Evolutionary conservation across 345 rosid species (phyloP), one percentile per base, ranked within the genome.

Genomic region (Eucalyptus fibrosa): DNA sequence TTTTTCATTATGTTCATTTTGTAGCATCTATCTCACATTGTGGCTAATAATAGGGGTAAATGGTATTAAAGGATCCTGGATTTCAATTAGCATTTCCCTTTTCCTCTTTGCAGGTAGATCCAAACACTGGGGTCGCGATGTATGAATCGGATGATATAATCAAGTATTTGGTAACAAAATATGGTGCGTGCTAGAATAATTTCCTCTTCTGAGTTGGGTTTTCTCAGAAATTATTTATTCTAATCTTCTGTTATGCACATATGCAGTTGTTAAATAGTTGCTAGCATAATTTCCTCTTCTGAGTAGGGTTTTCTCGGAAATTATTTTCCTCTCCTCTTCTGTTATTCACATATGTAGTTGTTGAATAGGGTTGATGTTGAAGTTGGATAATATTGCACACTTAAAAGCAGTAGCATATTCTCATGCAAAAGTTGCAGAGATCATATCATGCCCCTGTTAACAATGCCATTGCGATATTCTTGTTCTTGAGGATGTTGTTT

Each of bases 131-230:
- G 87, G 95, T 94, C 91, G 92, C 98, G 60, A 97, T 97, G 97
- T 97, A 97, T 88, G 99, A 97, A 93, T 97, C 99, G 30, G 98
- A 97, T 91, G 97, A 91, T 86, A 97, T 97, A 91, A 96, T 97
- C 88, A 97, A 95, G 92, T 97, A 97, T 91, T 92, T 97, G 88
- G 95, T 92, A 49, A 93, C 90, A 80, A 97, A 94, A 97, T 97
- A 97, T 89, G 98, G 99, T 96, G 50, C 30, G 94, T 77, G 83
- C 47, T 6, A 21, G 47, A 26, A 77, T 77, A 77, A 40, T 37
- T 77, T 37, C 83, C 47, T 77, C 45, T 77, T 37, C 83, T 77
- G 83, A 77, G 16, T 37, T 19, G 28, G 47, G 47, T 77, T 77
- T 77, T 69, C 81, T 69, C 44, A 5, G 44, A 34, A 69, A 34